Evolutionary conservation across 352 stramenopile species (phyloP), one percentile per base, ranked within the genome.

Genomic region (Globisporangium cylindrosporum): DNA sequence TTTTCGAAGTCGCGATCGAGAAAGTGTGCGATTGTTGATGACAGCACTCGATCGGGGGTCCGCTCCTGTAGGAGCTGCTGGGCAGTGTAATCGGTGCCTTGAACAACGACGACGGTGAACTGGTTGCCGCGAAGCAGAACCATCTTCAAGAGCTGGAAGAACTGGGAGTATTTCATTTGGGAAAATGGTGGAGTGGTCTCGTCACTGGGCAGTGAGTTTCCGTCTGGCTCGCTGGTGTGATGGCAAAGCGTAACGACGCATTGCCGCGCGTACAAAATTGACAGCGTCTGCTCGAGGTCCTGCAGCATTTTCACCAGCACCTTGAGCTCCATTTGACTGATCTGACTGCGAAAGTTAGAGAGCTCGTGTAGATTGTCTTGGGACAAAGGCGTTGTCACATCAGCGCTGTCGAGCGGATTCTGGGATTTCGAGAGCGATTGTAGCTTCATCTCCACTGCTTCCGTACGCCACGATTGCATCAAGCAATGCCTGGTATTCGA

Each of bases 121-220:
- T 88, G 79, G 18, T 86, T 62, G 0, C 86, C 84, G 25, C 86
- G 81, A 46, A 85, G 72, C 9, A 91, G n/a, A 2, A 84, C 66
- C 12, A 89, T 48, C 66, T 89, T 91, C 1, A 80, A 9, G 14
- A 91, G 73, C 10, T 65, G 69, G 1, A 89, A 72, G 32, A 88
- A 79, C 20, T 78, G 60, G 0, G 4, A 18, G 24, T 38, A 72
- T 14, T 67, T 36, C 2, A 38, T 59, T 4, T 54, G 29, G 14
- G 55, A 55, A 5, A 48, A 43, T 43, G 36, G 1, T 32, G 3
- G 2, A 9, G 22, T 15, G n/a, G 51, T 43, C 36, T 43, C 53
- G 27, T 15, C 18, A 10, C 5, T 20, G 29, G 43, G 6, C 18
- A 10, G 14, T 12, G 14, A 51, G 4, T 7, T 22, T 22, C 14